Evolutionary conservation across 257 asterid genomes (phyloP).

Genomic region (Rhazya stricta): DNA sequence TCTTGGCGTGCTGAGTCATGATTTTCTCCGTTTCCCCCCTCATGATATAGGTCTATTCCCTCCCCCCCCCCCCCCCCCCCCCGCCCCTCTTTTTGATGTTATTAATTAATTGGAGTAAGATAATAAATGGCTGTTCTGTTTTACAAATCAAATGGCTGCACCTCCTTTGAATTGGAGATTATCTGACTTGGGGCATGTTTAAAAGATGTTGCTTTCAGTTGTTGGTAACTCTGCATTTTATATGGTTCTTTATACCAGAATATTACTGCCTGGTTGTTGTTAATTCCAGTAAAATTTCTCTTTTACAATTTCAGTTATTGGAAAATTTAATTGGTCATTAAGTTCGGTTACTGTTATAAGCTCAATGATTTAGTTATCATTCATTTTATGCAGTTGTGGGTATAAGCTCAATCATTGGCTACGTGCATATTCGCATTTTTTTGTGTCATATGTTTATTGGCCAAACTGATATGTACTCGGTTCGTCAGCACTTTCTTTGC

Average conservation of each 20-base stretch:
- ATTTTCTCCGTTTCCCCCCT: background rate
- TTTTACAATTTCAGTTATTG: background rate
- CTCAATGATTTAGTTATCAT: background rate
- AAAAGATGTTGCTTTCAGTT: background rate
- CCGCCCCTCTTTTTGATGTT: background rate
- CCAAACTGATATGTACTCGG: background rate
- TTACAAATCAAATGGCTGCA: background rate
- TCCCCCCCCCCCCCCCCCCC: too few relatives aligned
- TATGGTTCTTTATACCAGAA: background rate
- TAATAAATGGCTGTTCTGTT: background rate
- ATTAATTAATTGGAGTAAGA: background rate
- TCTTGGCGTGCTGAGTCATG: background rate
- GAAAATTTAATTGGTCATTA: background rate
- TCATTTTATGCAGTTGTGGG: background rate
- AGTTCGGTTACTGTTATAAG: background rate
- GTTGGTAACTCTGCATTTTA: background rate
- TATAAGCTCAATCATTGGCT: background rate
- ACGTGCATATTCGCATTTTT: background rate
- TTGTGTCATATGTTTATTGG: background rate
- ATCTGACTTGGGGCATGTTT: background rate
- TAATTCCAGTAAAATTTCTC: background rate
- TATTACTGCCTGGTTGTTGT: background rate
- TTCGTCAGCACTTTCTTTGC: background rate
- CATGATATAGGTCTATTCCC: background rate
- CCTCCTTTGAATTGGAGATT: slow-evolving; percentile 2